phyloP scores from a whole-genome alignment of 192 early-diverging fungal genomes.

The Umbelopsis vinacea region DNA sequence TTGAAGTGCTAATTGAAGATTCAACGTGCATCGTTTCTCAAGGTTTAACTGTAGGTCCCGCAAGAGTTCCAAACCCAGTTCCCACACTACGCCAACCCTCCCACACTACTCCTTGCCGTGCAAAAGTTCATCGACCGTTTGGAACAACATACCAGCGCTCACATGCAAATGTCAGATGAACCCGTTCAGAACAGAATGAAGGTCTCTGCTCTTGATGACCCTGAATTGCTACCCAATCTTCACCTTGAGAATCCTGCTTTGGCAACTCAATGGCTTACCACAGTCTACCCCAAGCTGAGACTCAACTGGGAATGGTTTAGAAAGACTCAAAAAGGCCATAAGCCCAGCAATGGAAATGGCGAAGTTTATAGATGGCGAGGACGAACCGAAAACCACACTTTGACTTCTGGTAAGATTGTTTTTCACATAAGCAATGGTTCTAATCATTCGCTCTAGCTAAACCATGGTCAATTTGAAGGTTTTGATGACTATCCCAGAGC shows the following conservation, averaged over 20 bases:
- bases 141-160: slow-evolving; percentile 23
- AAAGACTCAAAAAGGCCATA: slow-evolving; percentile 74
- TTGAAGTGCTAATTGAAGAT: not conserved
- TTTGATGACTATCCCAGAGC: slow-evolving; percentile 95
- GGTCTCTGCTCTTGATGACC: slow-evolving; percentile 31
- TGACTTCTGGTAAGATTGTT: slow-evolving; percentile 71
- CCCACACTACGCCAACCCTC: slow-evolving; percentile 92
- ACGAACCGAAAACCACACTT: slow-evolving; percentile 77
- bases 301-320: slow-evolving; percentile 82
- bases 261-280: slow-evolving; percentile 46
- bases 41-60: slow-evolving; percentile 55
- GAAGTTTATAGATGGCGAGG: slow-evolving; percentile 93
- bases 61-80: slow-evolving; percentile 92
- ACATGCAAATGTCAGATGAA: slow-evolving; percentile 24
- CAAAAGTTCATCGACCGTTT: slow-evolving; percentile 67
- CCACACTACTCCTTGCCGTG: slow-evolving; percentile 78
- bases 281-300: slow-evolving; percentile 67
- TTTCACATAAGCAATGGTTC: not conserved
- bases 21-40: no score
- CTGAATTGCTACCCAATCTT: slow-evolving; percentile 30
- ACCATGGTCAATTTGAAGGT: slow-evolving; percentile 43
- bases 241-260: slow-evolving; percentile 50
- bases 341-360: slow-evolving; percentile 50
- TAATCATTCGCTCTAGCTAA: not conserved
- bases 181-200: slow-evolving; percentile 20